Evolutionary conservation across 345 rosid genomes (phyloP), one percentile per base, ranked within the genome.

Genomic region (Linum trigynum): DNA sequence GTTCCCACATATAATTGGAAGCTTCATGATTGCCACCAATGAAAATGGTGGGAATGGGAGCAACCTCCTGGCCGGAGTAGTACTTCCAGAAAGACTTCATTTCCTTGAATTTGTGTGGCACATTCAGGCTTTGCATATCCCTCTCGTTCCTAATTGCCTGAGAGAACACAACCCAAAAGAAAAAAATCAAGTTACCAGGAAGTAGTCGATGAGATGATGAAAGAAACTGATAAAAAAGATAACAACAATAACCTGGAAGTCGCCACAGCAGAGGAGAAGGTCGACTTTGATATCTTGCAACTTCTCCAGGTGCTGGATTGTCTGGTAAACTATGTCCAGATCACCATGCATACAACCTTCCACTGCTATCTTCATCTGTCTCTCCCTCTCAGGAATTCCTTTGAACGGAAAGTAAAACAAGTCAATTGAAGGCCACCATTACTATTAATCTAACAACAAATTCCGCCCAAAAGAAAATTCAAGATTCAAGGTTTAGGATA

Each of bases 301-400:
- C 51, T 66, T 77, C 71, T 90, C 89, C 11, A 83, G 72, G 76
- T 74, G 77, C 64, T 76, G 74, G 9, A 94, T 77, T 4, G 99
- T 94, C 8, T 60, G 73, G 77, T 84, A 94, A 11, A 94, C 97
- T 55, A 71, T 83, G 70, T 94, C 99, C 1, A 90, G 86, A 71
- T 86, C 99, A 48, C 99, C 99, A 40, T 94, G 99, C 92, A 92
- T 90, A 71, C 98, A 92, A 23, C 98, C 98, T 80, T 92, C 98
- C 23, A 88, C 82, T 45, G 98, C 98, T 60, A 92, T 86, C 89
- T 78, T 92, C 98, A 88, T 90, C 64, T 64, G 55, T 38, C 16
- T 61, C 35, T 4, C 3, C 32, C 32, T 6, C 39, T 57, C 15
- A n/a, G 37, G 12, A 67, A 48, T 48, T 23, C 32, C 32, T 23